phyloP scores from a whole-genome alignment of 345 rosid genomes.

The Balakata baccata region DNA sequence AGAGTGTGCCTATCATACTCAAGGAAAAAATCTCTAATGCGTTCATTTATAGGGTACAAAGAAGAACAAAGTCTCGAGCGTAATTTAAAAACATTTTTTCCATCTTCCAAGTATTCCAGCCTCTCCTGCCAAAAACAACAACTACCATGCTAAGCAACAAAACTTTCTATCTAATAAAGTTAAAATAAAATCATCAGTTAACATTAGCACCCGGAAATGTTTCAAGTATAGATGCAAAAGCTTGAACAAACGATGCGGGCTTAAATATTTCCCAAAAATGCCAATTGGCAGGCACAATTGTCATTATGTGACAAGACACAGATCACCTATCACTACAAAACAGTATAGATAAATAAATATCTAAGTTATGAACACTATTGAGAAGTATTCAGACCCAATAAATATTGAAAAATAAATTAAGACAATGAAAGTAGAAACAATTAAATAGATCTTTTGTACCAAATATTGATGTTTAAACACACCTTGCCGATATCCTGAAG shows the following conservation, averaged over 20 bases:
- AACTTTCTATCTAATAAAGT: conserved; percentile 2
- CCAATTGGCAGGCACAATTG: neutral
- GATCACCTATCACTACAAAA: neutral
- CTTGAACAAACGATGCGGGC: neutral
- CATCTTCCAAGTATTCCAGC: conserved; percentile 95
- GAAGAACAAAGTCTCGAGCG: conserved; percentile 92
- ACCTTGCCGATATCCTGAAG: conserved; percentile 93
- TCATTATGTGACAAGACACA: neutral
- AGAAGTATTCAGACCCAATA: no score
- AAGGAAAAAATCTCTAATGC: conserved; percentile 92
- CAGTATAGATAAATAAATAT: neutral
- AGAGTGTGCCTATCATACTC: conserved; percentile 98
- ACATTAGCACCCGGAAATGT: neutral
- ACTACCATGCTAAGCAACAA: neutral
- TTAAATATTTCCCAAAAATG: neutral
- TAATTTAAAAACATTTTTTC: conserved; percentile 76
- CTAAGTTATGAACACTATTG: neutral
- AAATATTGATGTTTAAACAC: conserved; percentile 21
- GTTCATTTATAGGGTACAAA: conserved; percentile 84
- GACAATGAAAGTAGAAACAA: conserved; percentile 7
- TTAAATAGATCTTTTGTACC: neutral
- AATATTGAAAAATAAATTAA: neutral
- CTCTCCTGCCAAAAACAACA: conserved; percentile 58
- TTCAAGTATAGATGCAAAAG: neutral
- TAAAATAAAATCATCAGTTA: neutral